Evolutionary conservation across 176 grass and related monocot genomes (phyloP), one percentile per base, ranked within the genome.

Genomic region (Oropetium thomaeum): DNA sequence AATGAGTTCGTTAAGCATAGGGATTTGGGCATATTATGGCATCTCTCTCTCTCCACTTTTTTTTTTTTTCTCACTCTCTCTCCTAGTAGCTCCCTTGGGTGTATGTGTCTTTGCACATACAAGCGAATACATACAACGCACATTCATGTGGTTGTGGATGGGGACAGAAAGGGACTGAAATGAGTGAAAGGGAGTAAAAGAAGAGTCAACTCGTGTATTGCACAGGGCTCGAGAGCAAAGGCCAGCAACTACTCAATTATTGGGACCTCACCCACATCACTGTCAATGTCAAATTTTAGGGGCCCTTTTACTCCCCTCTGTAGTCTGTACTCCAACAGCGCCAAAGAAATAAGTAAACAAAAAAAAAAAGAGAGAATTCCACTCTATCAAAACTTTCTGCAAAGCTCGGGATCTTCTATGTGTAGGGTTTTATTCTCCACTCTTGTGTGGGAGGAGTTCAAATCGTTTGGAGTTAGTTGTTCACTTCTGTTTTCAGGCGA

Each of bases 131-230:
- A 55, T 67, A 77, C 81, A 77, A 14, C 43, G 82, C 79, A 77
- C 85, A 80, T 81, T 73, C 77, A 88, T 84, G 84, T 81, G 84
- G 64, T 53, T 65, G 78, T 69, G 72, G 87, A 89, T 86, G 82
- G 87, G 70, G 87, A 93, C 90, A 93, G 91, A 93, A 90, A 87
- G 91, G 83, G 85, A 83, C 81, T 82, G 91, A 90, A 88, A 90
- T 76, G 83, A 88, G 65, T 89, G 86, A 90, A 85, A 90, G 87
- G 61, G 82, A 83, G 87, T 81, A 82, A 93, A 90, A 76, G 85
- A 88, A 73, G 87, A 90, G 88, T 93, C 91, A 93, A 93, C 87
- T 93, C 91, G 81, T 80, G 91, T 84, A 78, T 76, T 82, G 87
- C 91, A 93, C 88, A 85, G 91, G 91, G 91, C 91, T 93, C 91